A percentile compares a stretch with the other conserved stretches of the same genome.
phyloP scores from a whole-genome alignment of 192 early-diverging fungal genomes.

The Coemansia javaensis region DNA sequence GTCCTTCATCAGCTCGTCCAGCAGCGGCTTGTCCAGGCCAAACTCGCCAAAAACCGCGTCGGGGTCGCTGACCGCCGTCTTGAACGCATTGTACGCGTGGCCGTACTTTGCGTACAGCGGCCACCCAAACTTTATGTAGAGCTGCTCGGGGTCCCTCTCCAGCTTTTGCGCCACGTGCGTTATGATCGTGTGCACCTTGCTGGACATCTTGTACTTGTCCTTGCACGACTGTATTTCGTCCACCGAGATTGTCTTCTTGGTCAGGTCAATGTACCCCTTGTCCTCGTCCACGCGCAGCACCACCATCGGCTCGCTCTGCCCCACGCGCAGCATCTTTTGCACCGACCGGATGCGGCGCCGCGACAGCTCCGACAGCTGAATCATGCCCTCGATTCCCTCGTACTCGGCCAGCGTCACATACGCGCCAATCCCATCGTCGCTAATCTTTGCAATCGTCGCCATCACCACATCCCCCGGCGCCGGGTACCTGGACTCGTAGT shows the following conservation, averaged over 20 bases:
- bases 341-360: slow-evolving; percentile 94
- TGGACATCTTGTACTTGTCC: slow-evolving; percentile 91
- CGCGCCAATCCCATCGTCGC: slow-evolving; percentile 80
- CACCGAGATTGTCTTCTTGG: slow-evolving; percentile 85
- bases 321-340: slow-evolving; percentile 91
- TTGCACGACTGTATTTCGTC: slow-evolving; percentile 89
- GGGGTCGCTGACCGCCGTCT: slow-evolving; percentile 81
- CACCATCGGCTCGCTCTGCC: slow-evolving; percentile 86
- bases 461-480: slow-evolving; percentile 94
- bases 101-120: slow-evolving; percentile 93
- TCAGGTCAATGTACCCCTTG: slow-evolving; percentile 98
- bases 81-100: slow-evolving; percentile 97
- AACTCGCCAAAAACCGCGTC: slow-evolving; percentile 82
- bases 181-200: slow-evolving; percentile 56
- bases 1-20: slow-evolving; percentile 71
- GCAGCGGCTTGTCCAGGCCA: slow-evolving; percentile 57
- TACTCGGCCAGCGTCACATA: slow-evolving; percentile 94
- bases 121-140: slow-evolving; percentile 86
- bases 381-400: slow-evolving; percentile 97
- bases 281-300: slow-evolving; percentile 95
- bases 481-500: slow-evolving; percentile 92
- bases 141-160: slow-evolving; percentile 71
- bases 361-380: slow-evolving; percentile 87
- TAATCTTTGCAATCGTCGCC: slow-evolving; percentile 94
- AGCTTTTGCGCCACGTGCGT: slow-evolving; percentile 75